Conservation (phyloP, 352 stramenopile genomes). For the Pythium pectinolyticum region DNA sequence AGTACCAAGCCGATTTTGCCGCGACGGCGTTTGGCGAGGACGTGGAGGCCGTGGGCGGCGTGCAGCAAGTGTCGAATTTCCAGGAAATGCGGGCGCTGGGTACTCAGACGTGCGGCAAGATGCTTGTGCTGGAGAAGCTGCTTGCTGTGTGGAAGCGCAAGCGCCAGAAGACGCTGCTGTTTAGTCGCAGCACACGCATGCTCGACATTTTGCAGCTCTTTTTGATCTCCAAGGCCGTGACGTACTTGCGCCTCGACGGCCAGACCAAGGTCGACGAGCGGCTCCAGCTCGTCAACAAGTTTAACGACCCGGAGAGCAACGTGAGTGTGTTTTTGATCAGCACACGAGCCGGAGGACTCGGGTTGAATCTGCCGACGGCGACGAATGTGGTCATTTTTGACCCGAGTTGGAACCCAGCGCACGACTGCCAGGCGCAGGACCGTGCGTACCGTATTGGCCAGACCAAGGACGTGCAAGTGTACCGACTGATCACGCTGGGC, state of each 20-base stretch:
- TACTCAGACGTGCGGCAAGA: constrained; percentile 77
- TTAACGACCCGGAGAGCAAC: constrained; percentile 59
- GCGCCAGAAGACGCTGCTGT: constrained; percentile 67
- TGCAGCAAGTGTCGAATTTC: constrained; percentile 58
- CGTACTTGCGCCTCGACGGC: constrained; percentile 66
- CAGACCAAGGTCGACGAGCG: constrained; percentile 77
- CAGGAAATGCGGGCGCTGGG: constrained; percentile 58
- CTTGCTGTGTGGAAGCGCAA: constrained; percentile 63
- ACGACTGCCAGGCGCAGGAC: constrained; percentile 84
- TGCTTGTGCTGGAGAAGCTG: constrained; percentile 76
- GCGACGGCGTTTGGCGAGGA: constrained; percentile 57
- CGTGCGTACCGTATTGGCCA: constrained; percentile 86
- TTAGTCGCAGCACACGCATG: constrained; percentile 81
- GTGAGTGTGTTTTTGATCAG: constrained; percentile 78
- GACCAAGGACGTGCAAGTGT: constrained; percentile 84
- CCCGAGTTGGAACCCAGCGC: constrained; percentile 85
- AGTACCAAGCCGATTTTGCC: constrained; percentile 58
- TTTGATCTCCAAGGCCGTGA: constrained; percentile 60
- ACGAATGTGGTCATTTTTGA: constrained; percentile 89
- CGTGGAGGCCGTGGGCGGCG: constrained; percentile 50
- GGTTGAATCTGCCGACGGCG: constrained; percentile 75
- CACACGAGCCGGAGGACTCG: constrained; percentile 71
- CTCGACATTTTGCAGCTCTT: constrained; percentile 81
- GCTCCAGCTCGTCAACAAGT: constrained; percentile 69
- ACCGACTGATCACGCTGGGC: constrained; percentile 77